Conservation (phyloP, 2,329 filamentous ascomycete genomes). For the Fusarium sp. region DNA sequence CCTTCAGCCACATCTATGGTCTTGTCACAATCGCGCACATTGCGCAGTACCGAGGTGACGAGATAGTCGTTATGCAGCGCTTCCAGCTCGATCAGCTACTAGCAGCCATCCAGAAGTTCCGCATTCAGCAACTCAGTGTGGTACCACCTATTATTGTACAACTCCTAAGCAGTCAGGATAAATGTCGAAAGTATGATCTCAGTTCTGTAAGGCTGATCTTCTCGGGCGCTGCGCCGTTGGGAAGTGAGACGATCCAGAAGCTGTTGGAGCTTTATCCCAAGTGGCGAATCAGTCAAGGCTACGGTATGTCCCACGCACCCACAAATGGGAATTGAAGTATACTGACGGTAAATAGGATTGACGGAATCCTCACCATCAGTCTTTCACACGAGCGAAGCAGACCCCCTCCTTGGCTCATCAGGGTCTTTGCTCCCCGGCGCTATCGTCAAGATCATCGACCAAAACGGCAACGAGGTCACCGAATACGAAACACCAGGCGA, state of each 20-base stretch:
- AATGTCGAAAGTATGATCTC: slow-evolving; percentile 30
- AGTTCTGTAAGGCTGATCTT: slow-evolving; percentile 26
- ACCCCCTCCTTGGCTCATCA: slow-evolving; percentile 76
- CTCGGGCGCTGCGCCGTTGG: slow-evolving; percentile 73
- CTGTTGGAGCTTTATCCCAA: slow-evolving; percentile 70
- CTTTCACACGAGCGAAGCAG: slow-evolving; percentile 63
- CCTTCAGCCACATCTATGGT: slow-evolving; percentile 85
- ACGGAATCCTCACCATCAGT: slow-evolving; percentile 80
- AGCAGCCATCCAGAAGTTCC: slow-evolving; percentile 21
- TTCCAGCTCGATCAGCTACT: slow-evolving; percentile 77
- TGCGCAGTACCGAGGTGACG: slow-evolving; percentile 76
- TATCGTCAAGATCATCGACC: slow-evolving; percentile 71
- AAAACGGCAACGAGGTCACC: slow-evolving; percentile 75
- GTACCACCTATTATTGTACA: slow-evolving; percentile 36
- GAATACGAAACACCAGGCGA: slow-evolving; percentile 80
- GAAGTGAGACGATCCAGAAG: slow-evolving; percentile 73
- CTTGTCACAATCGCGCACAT: slow-evolving; percentile 77
- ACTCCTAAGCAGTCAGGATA: slow-evolving; percentile 6
- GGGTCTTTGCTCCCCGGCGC: slow-evolving; percentile 73
- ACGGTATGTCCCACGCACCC: slow-evolving; percentile 61
- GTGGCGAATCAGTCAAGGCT: slow-evolving; percentile 77
- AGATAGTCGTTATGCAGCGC: slow-evolving; percentile 76
- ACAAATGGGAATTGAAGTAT: background rate
- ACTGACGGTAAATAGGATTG: slow-evolving; percentile 61
- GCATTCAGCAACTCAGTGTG: slow-evolving; percentile 30